Base-by-base conservation (phyloP, 208 protist species). In the Giardia duodenalis region DNA sequence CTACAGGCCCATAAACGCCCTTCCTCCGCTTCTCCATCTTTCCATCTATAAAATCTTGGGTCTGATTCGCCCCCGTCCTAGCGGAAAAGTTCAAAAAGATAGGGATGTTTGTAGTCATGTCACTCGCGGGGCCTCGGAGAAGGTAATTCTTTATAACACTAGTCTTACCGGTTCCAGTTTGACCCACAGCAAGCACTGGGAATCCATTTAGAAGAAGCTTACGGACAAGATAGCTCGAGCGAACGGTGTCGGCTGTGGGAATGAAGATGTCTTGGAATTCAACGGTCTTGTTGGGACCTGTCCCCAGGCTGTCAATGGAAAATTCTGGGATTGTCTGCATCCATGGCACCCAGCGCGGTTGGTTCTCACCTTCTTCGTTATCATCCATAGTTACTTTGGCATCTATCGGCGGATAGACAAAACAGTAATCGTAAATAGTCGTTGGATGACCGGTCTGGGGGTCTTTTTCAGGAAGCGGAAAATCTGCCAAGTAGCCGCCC, bases 121-220 rank as follows among this genome's bases (percentile, higher is more conserved):
- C 88, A 0, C 86, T 87, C 43, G 39, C 43, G 0, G 93, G 91
- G 22, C 98, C 93, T 10, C 96, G 94, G 44, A 95, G 93, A 22
- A 99, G 93, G 93, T 97, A 98, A 2, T 96, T 96, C 93, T 98
- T 96, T 57, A 99, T 98, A 10, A 97, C 98, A 0, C 98, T 97
- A 76, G 98, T 99, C 95, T 99, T 99, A 47, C 97, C 97, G 1
- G 98, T 99, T 46, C 98, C 98, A 88, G 97, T 97, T 87, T 97
- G 96, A 76, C 98, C 98, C 45, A 98, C 96, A 46, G 98, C 96
- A 93, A 99, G 95, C 43, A 98, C 95, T 45, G 97, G 97, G 2
- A 94, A 97, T 92, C 96, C 95, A 90, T 97, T 96, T 30, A 96
- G 93, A 19, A 98, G 95, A 92, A 98, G 95, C 92, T 96, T 95